Conservation (phyloP, 495 filamentous ascomycete species). For the Trichoderma erinaceum region DNA sequence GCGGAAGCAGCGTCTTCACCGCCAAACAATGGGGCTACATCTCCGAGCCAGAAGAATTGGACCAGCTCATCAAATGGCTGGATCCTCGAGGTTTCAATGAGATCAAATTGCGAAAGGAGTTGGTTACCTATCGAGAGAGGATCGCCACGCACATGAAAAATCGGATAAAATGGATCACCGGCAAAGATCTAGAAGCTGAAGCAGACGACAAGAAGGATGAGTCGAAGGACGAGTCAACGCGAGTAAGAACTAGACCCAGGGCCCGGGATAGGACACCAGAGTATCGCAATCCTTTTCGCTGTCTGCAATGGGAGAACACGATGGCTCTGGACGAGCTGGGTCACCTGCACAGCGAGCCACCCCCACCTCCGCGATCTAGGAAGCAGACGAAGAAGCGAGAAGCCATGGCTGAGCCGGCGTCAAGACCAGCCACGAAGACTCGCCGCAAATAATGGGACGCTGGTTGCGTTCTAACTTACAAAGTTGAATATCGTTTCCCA, state of each 20-base stretch:
- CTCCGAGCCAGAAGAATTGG: constrained; percentile 69
- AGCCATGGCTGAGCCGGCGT: constrained; percentile 18
- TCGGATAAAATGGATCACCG: constrained; percentile 59
- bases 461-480: background rate
- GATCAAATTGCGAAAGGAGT: constrained; percentile 75
- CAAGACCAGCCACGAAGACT: constrained; percentile 10
- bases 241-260: constrained; percentile 60
- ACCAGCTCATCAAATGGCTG: constrained; percentile 78
- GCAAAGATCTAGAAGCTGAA: constrained; percentile 42
- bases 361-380: constrained; percentile 54
- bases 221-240: constrained; percentile 48
- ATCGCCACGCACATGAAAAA: constrained; percentile 77
- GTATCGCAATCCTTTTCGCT: constrained; percentile 50
- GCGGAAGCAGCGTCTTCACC: constrained; percentile 65
- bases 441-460: constrained; percentile 6
- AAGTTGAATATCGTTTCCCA: background rate
- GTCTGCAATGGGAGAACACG: constrained; percentile 75
- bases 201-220: constrained; percentile 47
- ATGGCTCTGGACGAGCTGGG: constrained; percentile 70
- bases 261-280: constrained; percentile 61
- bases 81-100: constrained; percentile 80
- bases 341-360: constrained; percentile 74
- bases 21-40: constrained; percentile 88
- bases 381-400: constrained; percentile 45
- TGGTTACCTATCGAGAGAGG: constrained; percentile 66